These are phyloP conservation scores for Tillandsia fasciculata DNA, from an alignment of 176 grass and related monocot species.

Conservation along the genomic window DNA sequence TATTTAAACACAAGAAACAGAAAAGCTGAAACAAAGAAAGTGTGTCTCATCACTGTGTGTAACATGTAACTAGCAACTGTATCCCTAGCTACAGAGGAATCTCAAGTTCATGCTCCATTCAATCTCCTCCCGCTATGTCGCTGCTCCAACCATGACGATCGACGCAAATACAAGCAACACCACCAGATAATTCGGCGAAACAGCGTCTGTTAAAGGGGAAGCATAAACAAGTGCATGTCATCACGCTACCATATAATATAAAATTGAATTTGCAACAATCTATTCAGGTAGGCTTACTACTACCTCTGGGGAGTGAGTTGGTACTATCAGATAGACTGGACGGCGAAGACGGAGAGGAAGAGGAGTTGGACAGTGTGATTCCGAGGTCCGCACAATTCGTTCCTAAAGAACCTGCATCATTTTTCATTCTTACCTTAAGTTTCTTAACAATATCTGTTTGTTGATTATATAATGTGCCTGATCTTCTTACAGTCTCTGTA, in stretches of 20 bases:
- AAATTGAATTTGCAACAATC: background rate
- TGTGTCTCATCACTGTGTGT: too few relatives aligned
- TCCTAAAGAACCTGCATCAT: constrained; percentile 55
- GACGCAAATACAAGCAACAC: background rate
- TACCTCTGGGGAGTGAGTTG: background rate
- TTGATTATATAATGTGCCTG: background rate
- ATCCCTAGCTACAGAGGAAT: too few relatives aligned
- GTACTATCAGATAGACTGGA: constrained; percentile 22
- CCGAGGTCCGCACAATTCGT: constrained; percentile 56
- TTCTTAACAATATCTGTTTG: background rate
- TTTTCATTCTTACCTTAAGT: background rate
- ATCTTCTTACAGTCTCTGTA: constrained; percentile 51
- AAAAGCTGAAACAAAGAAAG: too few relatives aligned
- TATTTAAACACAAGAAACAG: too few relatives aligned
- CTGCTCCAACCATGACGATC: constrained; percentile 6
- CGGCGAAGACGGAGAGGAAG: constrained; percentile 30
- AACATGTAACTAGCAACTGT: too few relatives aligned
- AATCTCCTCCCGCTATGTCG: background rate
- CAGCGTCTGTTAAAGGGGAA: too few relatives aligned
- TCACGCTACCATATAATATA: background rate
- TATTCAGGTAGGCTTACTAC: constrained; percentile 1
- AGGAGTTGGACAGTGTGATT: constrained; percentile 34
- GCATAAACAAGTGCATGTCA: background rate
- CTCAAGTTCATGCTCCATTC: too few relatives aligned
- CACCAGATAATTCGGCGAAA: background rate